These are phyloP conservation scores for Polygonum aviculare DNA, from an alignment of 148 eudicot species.

Conservation along the genomic window DNA sequence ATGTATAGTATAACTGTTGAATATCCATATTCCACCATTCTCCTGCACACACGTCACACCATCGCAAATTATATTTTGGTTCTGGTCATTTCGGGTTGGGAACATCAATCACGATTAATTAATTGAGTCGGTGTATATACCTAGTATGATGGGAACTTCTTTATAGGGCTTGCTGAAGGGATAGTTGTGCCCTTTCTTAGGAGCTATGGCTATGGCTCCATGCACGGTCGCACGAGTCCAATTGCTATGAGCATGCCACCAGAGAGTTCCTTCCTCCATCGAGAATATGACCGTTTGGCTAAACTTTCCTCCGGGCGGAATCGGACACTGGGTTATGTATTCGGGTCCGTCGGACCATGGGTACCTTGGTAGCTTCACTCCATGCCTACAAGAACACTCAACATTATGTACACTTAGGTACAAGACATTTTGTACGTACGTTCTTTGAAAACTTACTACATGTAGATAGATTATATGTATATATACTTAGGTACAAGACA, in stretches of 20 bases:
- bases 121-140: background rate
- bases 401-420: too few species aligned
- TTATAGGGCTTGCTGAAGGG: conserved; percentile 4
- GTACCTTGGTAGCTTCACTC: conserved; percentile 6
- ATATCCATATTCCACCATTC: conserved; percentile 16
- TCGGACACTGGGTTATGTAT: conserved; percentile 10
- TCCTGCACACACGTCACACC: background rate
- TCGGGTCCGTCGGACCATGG: conserved; percentile 14
- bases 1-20: conserved; percentile 10
- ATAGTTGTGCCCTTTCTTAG: background rate
- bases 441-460: background rate
- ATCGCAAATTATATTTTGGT: too few species aligned
- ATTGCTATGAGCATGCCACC: conserved; percentile 13
- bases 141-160: conserved; percentile 8
- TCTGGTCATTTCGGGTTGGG: background rate
- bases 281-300: background rate
- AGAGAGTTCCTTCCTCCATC: conserved; percentile 6
- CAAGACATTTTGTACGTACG: too few species aligned
- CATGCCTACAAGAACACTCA: background rate
- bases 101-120: background rate
- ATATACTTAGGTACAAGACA: background rate
- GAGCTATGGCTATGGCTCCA: conserved; percentile 6
- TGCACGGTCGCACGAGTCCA: conserved; percentile 10
- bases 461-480: background rate
- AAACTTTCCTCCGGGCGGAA: conserved; percentile 9